Conservation (phyloP, 495 filamentous ascomycete genomes). For the Oleoguttula mirabilis region DNA sequence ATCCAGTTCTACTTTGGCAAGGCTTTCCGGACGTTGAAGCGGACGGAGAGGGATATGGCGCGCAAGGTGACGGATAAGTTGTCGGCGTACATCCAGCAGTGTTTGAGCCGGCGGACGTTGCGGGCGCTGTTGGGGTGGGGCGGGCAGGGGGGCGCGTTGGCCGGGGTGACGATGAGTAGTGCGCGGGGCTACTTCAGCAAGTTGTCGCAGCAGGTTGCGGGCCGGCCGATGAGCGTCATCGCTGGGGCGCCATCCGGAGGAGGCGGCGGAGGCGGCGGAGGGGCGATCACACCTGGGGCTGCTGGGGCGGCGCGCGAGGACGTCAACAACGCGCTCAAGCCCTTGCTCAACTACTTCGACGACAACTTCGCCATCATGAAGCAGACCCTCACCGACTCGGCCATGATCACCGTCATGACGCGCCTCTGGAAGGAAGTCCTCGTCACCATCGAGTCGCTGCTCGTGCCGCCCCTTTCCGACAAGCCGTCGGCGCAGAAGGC, state of each 20-base stretch:
- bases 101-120: conserved; percentile 70
- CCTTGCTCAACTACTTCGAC: conserved; percentile 93
- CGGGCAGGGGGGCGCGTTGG: conserved; percentile 59
- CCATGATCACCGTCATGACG: conserved; percentile 96
- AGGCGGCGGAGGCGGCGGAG: not conserved
- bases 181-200: conserved; percentile 42
- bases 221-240: conserved; percentile 4
- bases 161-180: conserved; percentile 55
- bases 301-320: conserved; percentile 52
- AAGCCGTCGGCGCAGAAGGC: conserved; percentile 84
- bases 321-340: conserved; percentile 67
- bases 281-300: not conserved
- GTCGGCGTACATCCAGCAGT: conserved; percentile 86
- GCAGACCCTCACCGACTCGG: conserved; percentile 77
- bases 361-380: conserved; percentile 99
- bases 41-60: conserved; percentile 95
- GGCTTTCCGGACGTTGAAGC: conserved; percentile 85
- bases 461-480: conserved; percentile 91
- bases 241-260: not conserved
- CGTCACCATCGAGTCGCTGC: conserved; percentile 72
- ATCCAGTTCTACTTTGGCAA: conserved; percentile 99
- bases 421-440: conserved; percentile 97
- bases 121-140: conserved; percentile 60
- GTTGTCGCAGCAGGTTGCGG: conserved; percentile 5
- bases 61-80: conserved; percentile 97